Percentiles rank a stretch among this genome's conserved stretches.
Evolutionary conservation across 2,329 filamentous ascomycete genomes (phyloP).

Genomic region (Fusarium nelsonii): DNA sequence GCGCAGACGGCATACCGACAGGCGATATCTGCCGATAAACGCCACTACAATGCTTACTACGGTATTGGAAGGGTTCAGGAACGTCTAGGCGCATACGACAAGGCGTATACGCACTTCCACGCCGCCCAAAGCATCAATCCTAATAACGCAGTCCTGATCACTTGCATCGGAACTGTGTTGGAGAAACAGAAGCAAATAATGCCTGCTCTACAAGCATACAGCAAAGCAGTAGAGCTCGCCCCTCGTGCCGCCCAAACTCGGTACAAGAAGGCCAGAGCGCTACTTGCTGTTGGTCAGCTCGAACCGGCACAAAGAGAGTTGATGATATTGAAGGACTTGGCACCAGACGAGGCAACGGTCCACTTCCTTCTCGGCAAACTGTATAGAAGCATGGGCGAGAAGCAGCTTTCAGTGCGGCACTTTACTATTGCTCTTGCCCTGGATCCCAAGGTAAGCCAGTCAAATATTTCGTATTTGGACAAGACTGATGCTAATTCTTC

Average conservation of each 20-base stretch:
- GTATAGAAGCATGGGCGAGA: conserved; percentile 79
- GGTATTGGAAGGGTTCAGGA: conserved; percentile 87
- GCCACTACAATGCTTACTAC: conserved; percentile 99
- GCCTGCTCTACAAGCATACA: conserved; percentile 84
- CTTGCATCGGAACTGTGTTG: conserved; percentile 89
- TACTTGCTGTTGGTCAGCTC: conserved; percentile 80
- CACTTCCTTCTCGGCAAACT: conserved; percentile 93
- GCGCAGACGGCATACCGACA: conserved; percentile 88
- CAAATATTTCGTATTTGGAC: not conserved
- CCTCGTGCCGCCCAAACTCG: conserved; percentile 85
- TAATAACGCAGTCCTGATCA: conserved; percentile 90
- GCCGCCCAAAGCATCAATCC: conserved; percentile 91
- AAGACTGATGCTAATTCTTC: conserved; percentile 13
- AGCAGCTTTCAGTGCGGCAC: conserved; percentile 86
- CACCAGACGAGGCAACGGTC: conserved; percentile 94
- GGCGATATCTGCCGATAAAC: conserved; percentile 85
- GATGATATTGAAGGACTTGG: conserved; percentile 88
- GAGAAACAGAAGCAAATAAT: conserved; percentile 89
- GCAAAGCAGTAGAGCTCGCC: conserved; percentile 83
- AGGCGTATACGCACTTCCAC: conserved; percentile 91
- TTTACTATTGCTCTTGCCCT: conserved; percentile 95
- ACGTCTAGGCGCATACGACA: conserved; percentile 89
- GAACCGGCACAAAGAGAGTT: conserved; percentile 84
- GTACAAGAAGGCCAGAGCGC: conserved; percentile 90
- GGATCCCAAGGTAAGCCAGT: conserved; percentile 85